These are phyloP conservation scores for Aspergillus glaucus DNA, from an alignment of 2,329 filamentous ascomycete genomes.

Conservation along the genomic window DNA sequence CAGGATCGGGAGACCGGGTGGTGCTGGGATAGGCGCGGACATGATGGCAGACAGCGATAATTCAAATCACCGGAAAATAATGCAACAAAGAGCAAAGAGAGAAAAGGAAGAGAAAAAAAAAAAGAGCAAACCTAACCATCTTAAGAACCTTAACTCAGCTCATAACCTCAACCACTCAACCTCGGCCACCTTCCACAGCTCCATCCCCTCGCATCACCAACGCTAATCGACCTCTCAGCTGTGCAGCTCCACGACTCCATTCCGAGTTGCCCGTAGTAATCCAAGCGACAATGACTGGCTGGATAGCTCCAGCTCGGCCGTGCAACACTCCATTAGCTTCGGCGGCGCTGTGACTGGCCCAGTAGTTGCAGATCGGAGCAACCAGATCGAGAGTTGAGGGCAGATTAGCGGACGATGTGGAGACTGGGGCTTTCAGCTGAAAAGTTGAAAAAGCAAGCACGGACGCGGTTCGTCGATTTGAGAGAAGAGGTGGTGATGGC, in stretches of 20 bases:
- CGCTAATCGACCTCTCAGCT: neutral
- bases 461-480: neutral
- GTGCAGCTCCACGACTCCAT: neutral
- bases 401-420: neutral
- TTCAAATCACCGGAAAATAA: neutral
- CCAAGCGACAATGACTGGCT: no score
- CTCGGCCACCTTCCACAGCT: no score
- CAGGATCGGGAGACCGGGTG: slow-evolving; percentile 45
- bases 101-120: neutral
- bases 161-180: no score
- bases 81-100: neutral
- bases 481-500: neutral
- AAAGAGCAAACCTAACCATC: no score
- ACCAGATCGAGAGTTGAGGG: neutral
- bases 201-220: no score
- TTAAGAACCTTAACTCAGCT: no score
- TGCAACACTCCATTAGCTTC: slow-evolving; percentile 1
- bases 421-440: neutral
- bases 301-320: neutral
- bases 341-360: neutral
- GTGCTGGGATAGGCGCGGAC: slow-evolving; percentile 47
- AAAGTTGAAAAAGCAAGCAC: neutral
- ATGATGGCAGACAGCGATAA: slow-evolving; percentile 15
- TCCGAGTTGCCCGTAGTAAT: no score
- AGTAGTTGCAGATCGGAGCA: neutral